Base-by-base conservation (phyloP, 371 early-diverging fungal genomes). In the Rhizopus stolonifer region DNA sequence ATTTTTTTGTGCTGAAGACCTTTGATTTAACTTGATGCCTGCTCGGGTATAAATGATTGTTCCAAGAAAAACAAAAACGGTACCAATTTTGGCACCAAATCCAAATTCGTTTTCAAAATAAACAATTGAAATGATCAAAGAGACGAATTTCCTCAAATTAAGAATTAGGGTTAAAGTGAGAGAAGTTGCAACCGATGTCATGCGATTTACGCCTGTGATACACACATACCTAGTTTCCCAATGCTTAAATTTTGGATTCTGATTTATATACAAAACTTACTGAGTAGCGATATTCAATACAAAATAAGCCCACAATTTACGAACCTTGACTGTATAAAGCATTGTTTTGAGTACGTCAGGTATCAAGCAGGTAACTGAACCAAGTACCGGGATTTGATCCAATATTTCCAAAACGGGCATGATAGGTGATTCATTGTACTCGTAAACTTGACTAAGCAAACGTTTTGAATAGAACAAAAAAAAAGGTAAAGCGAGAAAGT, bases 131-230 rank as follows among this genome's bases (percentile, higher is more conserved):
- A 95, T 73, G 22, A 91, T 56, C 25, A 95, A 66, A 21, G 89
- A 88, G 0, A 87, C 80, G 39, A 92, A 87, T 66, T 95, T 95
- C 38, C 95, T 84, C 13, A 95, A 54, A 46, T 88, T 92, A 17
- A 95, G 76, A 5, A 94, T 89, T 15, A 95, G 79, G 52, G 93
- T 93, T 26, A 95, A 66, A 0, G 93, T 92, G 8, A 95, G 68
- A 4, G 93, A 87, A 13, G 89, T 70, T 0, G 91, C 77, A 50
- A 89, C 74, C 0, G 90, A 81, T 2, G 88, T 87, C 68, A 95
- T 75, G 14, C 85, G 80, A 49, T 93, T 91, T 2, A 95, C 95
- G 13, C 93, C 94, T 22, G 90, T 82, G 18, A 93, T 90, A 54
- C 95, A 95, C 42, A 87, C 79, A 67, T 84, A 87, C 58, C 81